A percentile compares a stretch with the other conserved stretches of the same genome.
These are phyloP conservation scores for Blastobotrys capitulatus DNA, from an alignment of 1,139 yeast species.

Conservation along the genomic window DNA sequence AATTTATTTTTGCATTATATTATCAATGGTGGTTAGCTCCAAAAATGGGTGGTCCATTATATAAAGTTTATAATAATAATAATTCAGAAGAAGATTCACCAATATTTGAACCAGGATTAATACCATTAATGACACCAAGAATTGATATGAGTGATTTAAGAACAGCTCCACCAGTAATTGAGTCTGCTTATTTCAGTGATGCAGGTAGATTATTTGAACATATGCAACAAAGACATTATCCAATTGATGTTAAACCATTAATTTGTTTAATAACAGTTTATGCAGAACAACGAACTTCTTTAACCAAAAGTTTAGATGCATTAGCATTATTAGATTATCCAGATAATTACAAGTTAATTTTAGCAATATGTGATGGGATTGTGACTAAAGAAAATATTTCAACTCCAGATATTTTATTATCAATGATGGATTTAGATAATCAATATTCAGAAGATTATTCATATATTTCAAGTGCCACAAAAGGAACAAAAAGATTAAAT, in stretches of 20 bases:
- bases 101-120: neutral
- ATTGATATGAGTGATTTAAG: constrained; percentile 3
- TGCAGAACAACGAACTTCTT: constrained; percentile 30
- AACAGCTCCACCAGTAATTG: neutral
- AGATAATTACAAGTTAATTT: constrained; percentile 26
- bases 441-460: constrained; percentile 66
- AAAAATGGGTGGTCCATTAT: constrained; percentile 17
- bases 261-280: constrained; percentile 34
- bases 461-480: constrained; percentile 83
- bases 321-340: constrained; percentile 30
- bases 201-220: neutral
- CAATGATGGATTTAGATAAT: constrained; percentile 71
- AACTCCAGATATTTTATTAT: constrained; percentile 83
- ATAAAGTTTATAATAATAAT: neutral
- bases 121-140: neutral
- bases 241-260: constrained; percentile 41
- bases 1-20: constrained; percentile 77
- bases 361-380: constrained; percentile 33
- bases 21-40: constrained; percentile 58
- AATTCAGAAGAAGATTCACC: neutral
- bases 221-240: neutral
- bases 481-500: constrained; percentile 88
- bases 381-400: constrained; percentile 28
- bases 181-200: neutral
- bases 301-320: constrained; percentile 31